These are phyloP conservation scores for Erythrophleum fordii DNA, from an alignment of 306 rosid genomes.

Conservation along the genomic window DNA sequence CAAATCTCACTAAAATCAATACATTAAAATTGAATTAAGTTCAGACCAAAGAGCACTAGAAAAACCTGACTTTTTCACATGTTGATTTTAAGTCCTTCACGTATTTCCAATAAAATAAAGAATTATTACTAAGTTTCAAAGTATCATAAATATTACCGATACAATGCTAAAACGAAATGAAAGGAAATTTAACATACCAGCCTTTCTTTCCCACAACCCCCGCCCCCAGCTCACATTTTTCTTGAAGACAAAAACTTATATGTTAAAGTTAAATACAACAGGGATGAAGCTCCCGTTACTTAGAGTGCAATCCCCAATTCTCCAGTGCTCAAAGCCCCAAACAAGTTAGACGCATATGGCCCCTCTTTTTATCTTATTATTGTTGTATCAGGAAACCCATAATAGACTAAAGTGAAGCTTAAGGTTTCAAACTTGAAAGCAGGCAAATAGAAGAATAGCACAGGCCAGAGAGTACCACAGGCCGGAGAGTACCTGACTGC, in stretches of 20 bases:
- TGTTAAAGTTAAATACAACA: background rate
- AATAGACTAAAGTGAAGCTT: background rate
- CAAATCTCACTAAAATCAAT: slow-evolving; percentile 6
- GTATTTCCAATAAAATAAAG: background rate
- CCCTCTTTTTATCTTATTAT: background rate
- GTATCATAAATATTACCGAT: background rate
- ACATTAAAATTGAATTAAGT: background rate
- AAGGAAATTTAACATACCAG: background rate
- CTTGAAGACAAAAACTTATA: background rate
- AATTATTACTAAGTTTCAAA: background rate
- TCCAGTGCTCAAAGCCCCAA: background rate
- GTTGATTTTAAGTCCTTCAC: background rate
- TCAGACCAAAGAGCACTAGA: background rate
- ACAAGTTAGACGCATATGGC: background rate
- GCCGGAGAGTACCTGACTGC: slow-evolving; percentile 53
- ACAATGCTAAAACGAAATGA: background rate
- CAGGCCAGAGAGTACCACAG: slow-evolving; percentile 40
- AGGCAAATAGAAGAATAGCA: background rate
- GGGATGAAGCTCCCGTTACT: background rate
- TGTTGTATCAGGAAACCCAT: background rate
- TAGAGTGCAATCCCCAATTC: background rate
- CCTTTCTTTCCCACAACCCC: background rate
- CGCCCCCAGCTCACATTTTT: background rate
- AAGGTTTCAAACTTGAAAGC: background rate
- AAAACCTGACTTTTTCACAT: background rate